phyloP scores from a whole-genome alignment of 768 basidiomycete genomes.

The Lentinula aciculospora region DNA sequence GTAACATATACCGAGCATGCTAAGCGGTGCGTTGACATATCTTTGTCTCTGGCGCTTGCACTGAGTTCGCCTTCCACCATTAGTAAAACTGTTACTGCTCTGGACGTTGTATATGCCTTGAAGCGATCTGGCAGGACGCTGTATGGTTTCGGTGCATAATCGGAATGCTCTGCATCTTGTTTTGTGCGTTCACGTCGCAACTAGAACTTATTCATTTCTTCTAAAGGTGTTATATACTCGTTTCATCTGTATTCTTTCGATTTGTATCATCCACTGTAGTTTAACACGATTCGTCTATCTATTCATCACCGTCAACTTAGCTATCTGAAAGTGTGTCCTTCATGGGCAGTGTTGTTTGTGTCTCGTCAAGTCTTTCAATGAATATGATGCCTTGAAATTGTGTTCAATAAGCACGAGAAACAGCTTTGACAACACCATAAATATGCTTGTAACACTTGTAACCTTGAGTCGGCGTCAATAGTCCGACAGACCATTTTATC shows the following conservation, averaged over 20 bases:
- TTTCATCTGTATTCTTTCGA: not conserved
- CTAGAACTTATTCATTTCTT: not conserved
- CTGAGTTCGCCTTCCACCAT: not conserved
- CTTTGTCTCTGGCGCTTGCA: not conserved
- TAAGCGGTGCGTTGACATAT: not conserved
- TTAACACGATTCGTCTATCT: not conserved
- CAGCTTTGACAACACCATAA: too few species aligned
- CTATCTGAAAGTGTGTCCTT: too few species aligned
- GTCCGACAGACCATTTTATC: too few species aligned
- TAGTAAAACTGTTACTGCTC: constrained; percentile 8
- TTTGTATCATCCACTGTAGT: not conserved
- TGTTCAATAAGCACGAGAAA: too few species aligned
- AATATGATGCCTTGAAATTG: too few species aligned
- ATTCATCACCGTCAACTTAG: too few species aligned
- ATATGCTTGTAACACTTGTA: too few species aligned
- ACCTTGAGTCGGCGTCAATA: too few species aligned
- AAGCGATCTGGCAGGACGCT: constrained; percentile 5
- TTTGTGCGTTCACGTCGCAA: too few species aligned
- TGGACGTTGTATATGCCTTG: constrained; percentile 6
- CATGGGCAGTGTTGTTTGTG: too few species aligned
- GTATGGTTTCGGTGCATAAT: constrained; percentile 5
- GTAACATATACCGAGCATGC: constrained; percentile 8
- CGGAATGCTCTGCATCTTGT: not conserved
- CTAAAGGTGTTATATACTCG: not conserved
- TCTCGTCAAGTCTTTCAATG: too few species aligned